A percentile compares a stretch with the other conserved stretches of the same genome.
These are phyloP conservation scores for Colletotrichum cuscutae DNA, from an alignment of 2,329 filamentous ascomycete species.

Conservation along the genomic window DNA sequence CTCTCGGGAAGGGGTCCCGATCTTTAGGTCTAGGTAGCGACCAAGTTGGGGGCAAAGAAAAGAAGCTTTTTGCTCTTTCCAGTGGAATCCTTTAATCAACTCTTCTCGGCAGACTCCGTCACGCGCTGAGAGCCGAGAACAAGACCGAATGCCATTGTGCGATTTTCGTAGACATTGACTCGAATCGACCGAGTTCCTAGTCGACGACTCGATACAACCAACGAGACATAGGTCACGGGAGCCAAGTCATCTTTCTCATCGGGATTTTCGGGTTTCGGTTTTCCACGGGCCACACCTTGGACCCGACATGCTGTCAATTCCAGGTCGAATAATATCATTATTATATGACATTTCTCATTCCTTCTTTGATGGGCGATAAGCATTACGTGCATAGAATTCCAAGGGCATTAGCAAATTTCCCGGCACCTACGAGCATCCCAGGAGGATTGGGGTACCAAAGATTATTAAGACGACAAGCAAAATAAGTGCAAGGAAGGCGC, in stretches of 20 bases:
- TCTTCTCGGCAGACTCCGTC: conserved; percentile 15
- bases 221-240: neutral
- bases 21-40: conserved; percentile 14
- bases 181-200: neutral
- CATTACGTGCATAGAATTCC: conserved; percentile 1
- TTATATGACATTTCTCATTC: neutral
- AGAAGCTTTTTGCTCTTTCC: conserved; percentile 19
- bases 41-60: conserved; percentile 2
- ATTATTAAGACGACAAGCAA: neutral
- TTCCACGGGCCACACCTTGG: neutral
- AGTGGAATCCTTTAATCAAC: neutral
- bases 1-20: conserved; percentile 4
- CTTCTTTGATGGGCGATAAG: conserved; percentile 1
- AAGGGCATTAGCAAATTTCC: conserved; percentile 27
- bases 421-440: conserved; percentile 19
- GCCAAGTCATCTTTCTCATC: conserved; percentile 12
- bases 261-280: neutral
- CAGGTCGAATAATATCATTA: conserved; percentile 12
- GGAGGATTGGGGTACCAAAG: neutral
- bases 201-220: neutral
- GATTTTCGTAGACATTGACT: neutral
- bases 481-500: neutral
- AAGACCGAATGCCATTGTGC: neutral
- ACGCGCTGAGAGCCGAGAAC: conserved; percentile 2
- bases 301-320: neutral